Conservation (phyloP, 495 filamentous ascomycete genomes). For the Neurospora sp. region DNA sequence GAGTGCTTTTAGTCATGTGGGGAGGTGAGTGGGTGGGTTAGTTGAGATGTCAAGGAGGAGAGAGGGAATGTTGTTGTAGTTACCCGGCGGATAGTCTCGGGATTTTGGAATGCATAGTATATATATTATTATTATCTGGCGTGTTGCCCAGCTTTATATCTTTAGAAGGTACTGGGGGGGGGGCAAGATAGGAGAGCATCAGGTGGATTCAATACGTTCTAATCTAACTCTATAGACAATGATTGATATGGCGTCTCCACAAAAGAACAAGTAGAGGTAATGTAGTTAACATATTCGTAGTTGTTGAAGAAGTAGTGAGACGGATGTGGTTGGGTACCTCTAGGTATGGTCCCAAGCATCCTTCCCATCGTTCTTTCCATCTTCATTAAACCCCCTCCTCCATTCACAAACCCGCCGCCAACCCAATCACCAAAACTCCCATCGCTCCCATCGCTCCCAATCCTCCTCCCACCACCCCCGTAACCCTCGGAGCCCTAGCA, state of each 20-base stretch:
- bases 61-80: neutral
- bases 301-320: neutral
- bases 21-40: conserved; percentile 20
- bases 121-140: neutral
- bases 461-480: neutral
- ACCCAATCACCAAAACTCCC: neutral
- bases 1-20: conserved; percentile 34
- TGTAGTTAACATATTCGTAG: neutral
- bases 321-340: neutral
- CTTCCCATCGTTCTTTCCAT: neutral
- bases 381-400: neutral
- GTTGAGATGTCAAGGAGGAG: neutral
- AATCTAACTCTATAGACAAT: neutral
- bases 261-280: neutral
- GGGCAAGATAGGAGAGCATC: neutral
- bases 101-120: neutral
- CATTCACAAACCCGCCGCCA: neutral
- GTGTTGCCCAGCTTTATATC: neutral
- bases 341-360: neutral
- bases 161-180: neutral
- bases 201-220: neutral
- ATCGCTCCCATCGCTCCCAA: neutral
- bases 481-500: neutral
- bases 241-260: neutral
- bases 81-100: neutral